These are phyloP conservation scores for Serpula lacrymans DNA, from an alignment of 768 basidiomycete genomes.

Conservation along the genomic window DNA sequence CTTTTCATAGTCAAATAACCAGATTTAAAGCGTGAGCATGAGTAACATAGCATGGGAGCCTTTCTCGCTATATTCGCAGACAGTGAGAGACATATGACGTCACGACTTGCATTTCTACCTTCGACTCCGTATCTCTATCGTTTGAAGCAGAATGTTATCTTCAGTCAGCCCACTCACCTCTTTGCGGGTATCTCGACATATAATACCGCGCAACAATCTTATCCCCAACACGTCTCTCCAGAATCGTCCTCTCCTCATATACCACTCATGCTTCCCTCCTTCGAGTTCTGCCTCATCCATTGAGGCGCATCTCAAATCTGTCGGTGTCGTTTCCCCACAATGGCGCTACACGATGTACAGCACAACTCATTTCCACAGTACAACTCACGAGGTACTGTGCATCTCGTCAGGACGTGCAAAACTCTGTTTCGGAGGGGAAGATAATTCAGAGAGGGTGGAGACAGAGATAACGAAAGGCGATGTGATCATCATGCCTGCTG, in stretches of 20 bases:
- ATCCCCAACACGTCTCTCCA: conserved; percentile 37
- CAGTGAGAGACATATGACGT: too few relatives aligned
- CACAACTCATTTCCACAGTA: conserved; percentile 40
- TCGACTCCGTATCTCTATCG: too few relatives aligned
- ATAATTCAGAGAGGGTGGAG: conserved; percentile 29
- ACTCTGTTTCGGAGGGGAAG: conserved; percentile 39
- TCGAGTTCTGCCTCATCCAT: conserved; percentile 19
- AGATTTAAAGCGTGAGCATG: too few relatives aligned
- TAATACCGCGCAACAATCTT: conserved; percentile 28
- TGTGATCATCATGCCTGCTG: conserved; percentile 39
- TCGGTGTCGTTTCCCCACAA: conserved; percentile 34
- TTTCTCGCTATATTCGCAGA: too few relatives aligned
- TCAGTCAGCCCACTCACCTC: conserved; percentile 17
- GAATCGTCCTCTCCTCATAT: conserved; percentile 34
- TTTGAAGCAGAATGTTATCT: neutral
- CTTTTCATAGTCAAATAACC: too few relatives aligned
- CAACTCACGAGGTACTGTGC: conserved; percentile 39
- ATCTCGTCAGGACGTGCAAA: conserved; percentile 30
- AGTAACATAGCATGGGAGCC: too few relatives aligned
- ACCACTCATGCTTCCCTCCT: conserved; percentile 28
- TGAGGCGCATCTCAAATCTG: conserved; percentile 30
- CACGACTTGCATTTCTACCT: too few relatives aligned
- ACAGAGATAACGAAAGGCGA: conserved; percentile 33
- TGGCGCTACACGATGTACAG: conserved; percentile 44
- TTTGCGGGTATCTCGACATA: conserved; percentile 25